Evolutionary conservation across 208 protist genomes (phyloP).

Genomic region (Trypanosoma scelopori): DNA sequence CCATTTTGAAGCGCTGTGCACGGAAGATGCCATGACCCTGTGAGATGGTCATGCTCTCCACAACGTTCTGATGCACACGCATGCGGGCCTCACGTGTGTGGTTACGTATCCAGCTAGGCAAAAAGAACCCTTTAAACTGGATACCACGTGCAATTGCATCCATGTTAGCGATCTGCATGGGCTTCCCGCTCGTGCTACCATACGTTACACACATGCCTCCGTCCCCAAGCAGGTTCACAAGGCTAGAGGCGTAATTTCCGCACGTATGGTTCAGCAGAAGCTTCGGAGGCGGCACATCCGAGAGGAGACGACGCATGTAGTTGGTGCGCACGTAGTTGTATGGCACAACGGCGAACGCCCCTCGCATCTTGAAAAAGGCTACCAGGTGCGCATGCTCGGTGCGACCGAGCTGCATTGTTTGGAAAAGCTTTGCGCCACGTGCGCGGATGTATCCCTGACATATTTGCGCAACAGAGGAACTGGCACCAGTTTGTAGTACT

Average conservation of each 20-base stretch:
- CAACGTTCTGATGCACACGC: conserved; percentile 87
- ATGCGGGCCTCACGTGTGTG: conserved; percentile 87
- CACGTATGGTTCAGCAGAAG: conserved; percentile 95
- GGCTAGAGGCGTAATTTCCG: conserved; percentile 85
- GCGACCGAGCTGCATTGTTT: conserved; percentile 89
- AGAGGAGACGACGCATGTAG: conserved; percentile 90
- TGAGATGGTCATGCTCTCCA: conserved; percentile 88
- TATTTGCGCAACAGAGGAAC: conserved; percentile 85
- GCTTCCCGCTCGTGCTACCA: conserved; percentile 94
- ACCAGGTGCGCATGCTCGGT: conserved; percentile 84
- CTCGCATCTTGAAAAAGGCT: conserved; percentile 83
- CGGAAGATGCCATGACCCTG: conserved; percentile 89
- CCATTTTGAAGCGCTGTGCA: conserved; percentile 91
- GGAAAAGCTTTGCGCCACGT: conserved; percentile 86
- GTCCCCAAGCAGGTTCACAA: conserved; percentile 90
- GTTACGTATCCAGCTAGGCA: conserved; percentile 84
- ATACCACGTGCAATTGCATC: conserved; percentile 93
- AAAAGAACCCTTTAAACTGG: conserved; percentile 91
- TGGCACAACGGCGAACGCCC: conserved; percentile 82
- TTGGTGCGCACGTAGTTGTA: conserved; percentile 87
- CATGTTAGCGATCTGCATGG: conserved; percentile 92
- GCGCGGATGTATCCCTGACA: conserved; percentile 86
- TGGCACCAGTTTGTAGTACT: conserved; percentile 84
- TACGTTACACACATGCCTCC: conserved; percentile 95
- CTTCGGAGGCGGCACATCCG: conserved; percentile 92